Conservation (phyloP, 257 asterid species). For the Knoxia roxburghii region DNA sequence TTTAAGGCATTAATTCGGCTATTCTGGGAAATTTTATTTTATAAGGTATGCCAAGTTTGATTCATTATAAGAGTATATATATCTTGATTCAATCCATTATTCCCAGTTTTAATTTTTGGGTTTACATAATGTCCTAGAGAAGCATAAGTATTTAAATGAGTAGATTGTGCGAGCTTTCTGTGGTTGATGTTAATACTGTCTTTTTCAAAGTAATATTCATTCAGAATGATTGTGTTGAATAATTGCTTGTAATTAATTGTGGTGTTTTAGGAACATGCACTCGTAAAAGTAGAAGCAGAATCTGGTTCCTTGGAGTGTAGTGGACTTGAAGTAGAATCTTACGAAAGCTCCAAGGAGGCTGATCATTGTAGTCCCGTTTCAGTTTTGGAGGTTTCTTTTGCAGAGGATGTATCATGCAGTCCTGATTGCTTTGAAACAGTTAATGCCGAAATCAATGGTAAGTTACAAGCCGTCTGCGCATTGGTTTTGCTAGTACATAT, state of each 20-base stretch:
- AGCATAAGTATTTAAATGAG: not conserved
- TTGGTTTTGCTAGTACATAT: not conserved
- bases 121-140: not conserved
- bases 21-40: not conserved
- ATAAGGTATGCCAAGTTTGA: not conserved
- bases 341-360: constrained; percentile 62
- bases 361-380: constrained; percentile 86
- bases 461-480: constrained; percentile 1
- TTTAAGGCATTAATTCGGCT: not conserved
- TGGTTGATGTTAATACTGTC: not conserved
- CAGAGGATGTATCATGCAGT: constrained; percentile 49
- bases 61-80: not conserved
- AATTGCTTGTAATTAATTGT: not conserved
- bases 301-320: constrained; percentile 19
- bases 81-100: not conserved
- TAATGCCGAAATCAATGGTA: constrained; percentile 78
- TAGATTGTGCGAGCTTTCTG: not conserved
- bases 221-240: not conserved
- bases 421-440: constrained; percentile 78
- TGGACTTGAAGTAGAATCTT: constrained; percentile 43
- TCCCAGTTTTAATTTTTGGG: not conserved
- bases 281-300: constrained; percentile 22
- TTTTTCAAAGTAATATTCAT: not conserved
- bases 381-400: constrained; percentile 58
- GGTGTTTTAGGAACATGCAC: constrained; percentile 37